phyloP scores from a whole-genome alignment of 2,329 filamentous ascomycete genomes.

The Raffaelea ambrosiae region DNA sequence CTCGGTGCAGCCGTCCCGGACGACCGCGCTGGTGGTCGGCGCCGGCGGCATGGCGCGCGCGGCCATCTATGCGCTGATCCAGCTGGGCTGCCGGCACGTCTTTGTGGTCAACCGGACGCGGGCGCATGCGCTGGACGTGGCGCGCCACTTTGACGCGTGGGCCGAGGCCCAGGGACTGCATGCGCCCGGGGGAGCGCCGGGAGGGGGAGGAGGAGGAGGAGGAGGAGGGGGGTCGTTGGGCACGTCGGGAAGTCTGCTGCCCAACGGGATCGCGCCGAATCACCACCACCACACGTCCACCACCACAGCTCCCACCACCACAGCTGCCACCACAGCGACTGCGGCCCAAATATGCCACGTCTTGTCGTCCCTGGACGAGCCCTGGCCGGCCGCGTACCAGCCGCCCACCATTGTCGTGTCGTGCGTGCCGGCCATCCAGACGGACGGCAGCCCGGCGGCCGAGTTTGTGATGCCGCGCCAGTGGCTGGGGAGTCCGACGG shows the following conservation, averaged over 20 bases:
- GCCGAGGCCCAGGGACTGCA: slow-evolving; percentile 23
- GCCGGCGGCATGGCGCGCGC: slow-evolving; percentile 66
- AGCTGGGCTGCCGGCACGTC: slow-evolving; percentile 63
- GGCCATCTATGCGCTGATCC: slow-evolving; percentile 64
- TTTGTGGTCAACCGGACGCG: slow-evolving; percentile 63
- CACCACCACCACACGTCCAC: too few relatives aligned
- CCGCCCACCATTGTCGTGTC: slow-evolving; percentile 64
- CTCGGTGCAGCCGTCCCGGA: slow-evolving; percentile 42
- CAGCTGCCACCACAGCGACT: background rate
- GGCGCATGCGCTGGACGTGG: slow-evolving; percentile 52
- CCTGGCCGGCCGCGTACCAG: slow-evolving; percentile 54
- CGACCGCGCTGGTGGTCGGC: slow-evolving; percentile 49
- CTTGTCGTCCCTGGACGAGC: slow-evolving; percentile 44
- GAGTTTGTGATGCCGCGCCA: slow-evolving; percentile 61
- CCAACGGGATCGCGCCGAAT: too few relatives aligned
- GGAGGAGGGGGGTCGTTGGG: too few relatives aligned
- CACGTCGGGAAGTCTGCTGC: too few relatives aligned
- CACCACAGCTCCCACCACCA: background rate
- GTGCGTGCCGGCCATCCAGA: slow-evolving; percentile 59
- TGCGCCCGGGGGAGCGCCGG: too few relatives aligned
- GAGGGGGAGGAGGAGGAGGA: too few relatives aligned
- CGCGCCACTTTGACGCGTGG: slow-evolving; percentile 57
- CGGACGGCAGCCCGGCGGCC: slow-evolving; percentile 51
- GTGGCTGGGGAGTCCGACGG: slow-evolving; percentile 63
- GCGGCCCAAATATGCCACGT: slow-evolving; percentile 38